Percentiles rank a stretch among this genome's conserved stretches.
Conservation (phyloP, 1,284 basidiomycete species). For the Ceratobasidium sp. region DNA sequence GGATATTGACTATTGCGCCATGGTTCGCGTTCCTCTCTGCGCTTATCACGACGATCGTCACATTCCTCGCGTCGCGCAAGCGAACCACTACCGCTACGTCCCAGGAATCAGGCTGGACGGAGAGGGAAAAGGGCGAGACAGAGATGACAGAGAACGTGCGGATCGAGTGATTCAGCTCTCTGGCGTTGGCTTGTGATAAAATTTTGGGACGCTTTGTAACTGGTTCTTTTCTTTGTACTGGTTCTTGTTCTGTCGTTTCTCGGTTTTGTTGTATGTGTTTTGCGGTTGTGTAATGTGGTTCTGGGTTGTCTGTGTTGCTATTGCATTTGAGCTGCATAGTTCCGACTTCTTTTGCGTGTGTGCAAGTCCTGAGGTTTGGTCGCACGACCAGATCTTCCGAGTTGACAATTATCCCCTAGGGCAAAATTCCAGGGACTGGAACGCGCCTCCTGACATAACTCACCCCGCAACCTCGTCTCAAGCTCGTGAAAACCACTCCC, state of each 20-base stretch:
- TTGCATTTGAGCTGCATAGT: no score
- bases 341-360: no score
- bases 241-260: neutral
- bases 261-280: no score
- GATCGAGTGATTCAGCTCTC: slow-evolving; percentile 20
- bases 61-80: slow-evolving; percentile 47
- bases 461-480: no score
- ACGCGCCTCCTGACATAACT: no score
- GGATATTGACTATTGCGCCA: slow-evolving; percentile 60
- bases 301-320: no score
- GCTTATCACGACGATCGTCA: slow-evolving; percentile 55
- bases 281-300: no score
- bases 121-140: slow-evolving; percentile 12
- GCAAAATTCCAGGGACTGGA: no score
- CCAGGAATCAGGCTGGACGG: neutral
- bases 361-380: no score
- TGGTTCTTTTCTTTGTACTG: neutral
- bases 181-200: neutral
- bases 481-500: neutral
- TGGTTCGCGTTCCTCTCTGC: slow-evolving; percentile 63
- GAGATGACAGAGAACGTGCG: slow-evolving; percentile 23
- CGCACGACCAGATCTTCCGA: no score
- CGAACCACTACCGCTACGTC: neutral
- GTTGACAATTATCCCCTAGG: no score
- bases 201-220: neutral